Conservation (phyloP, 306 rosid species). For the Cucurbita argyrosperma region DNA sequence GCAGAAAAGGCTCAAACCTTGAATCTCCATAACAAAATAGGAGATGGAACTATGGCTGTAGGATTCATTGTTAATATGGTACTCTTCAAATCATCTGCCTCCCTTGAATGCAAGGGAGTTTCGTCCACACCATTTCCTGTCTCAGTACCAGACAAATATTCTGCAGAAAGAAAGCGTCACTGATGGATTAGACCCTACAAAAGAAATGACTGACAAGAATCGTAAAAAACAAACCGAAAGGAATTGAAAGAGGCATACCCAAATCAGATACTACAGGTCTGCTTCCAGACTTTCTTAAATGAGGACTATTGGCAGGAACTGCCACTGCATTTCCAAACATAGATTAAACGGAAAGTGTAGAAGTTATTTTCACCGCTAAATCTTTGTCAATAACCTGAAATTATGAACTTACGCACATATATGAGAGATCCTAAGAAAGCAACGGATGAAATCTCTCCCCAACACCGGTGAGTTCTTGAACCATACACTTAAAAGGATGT, state of each 20-base stretch:
- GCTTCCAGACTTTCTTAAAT: conserved; percentile 92
- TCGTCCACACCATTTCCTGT: conserved; percentile 63
- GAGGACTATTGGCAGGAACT: conserved; percentile 65
- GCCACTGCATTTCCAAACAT: conserved; percentile 65
- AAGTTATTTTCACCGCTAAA: conserved; percentile 9
- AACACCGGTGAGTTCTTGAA: not conserved
- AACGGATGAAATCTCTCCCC: not conserved
- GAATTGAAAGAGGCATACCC: conserved; percentile 35
- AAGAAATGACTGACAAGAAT: not conserved
- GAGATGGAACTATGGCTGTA: conserved; percentile 63
- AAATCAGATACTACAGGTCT: conserved; percentile 64
- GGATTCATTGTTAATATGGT: conserved; percentile 22
- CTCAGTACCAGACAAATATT: conserved; percentile 34
- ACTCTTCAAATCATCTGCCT: conserved; percentile 39
- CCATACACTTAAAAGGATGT: not conserved
- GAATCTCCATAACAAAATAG: conserved; percentile 71
- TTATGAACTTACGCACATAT: conserved; percentile 11
- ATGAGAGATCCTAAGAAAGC: not conserved
- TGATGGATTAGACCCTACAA: not conserved
- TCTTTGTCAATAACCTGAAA: conserved; percentile 19
- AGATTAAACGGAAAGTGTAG: conserved; percentile 34
- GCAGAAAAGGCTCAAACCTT: conserved; percentile 34
- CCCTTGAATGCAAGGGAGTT: conserved; percentile 30
- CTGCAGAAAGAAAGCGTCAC: conserved; percentile 8
- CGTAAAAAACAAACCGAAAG: not conserved